Evolutionary conservation across 345 rosid species (phyloP).

Genomic region (Aquilaria yunnanensis): DNA sequence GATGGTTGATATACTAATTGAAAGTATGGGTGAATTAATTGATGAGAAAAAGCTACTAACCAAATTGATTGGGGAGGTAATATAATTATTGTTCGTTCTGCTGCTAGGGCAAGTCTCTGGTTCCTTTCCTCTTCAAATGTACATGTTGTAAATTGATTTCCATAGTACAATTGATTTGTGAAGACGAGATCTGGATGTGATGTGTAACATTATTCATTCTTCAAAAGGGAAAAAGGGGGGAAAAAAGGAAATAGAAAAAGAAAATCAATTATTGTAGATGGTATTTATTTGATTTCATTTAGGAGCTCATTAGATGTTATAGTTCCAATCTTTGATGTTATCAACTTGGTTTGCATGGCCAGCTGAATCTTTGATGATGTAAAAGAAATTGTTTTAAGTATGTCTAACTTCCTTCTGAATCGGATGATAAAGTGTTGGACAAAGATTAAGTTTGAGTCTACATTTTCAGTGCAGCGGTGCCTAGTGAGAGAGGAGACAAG

Average conservation of each 20-base stretch:
- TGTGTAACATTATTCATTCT: slow-evolving; percentile 69
- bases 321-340: background rate
- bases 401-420: background rate
- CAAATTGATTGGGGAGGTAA: slow-evolving; percentile 30
- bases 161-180: slow-evolving; percentile 40
- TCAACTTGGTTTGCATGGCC: background rate
- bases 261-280: slow-evolving; percentile 8
- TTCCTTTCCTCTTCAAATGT: slow-evolving; percentile 37
- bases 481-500: too few relatives aligned
- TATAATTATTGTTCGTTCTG: slow-evolving; percentile 16
- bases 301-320: background rate
- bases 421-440: too few relatives aligned
- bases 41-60: slow-evolving; percentile 38
- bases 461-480: too few relatives aligned
- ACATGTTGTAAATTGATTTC: slow-evolving; percentile 63
- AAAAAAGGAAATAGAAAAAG: slow-evolving; percentile 9
- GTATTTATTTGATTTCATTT: background rate
- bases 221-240: slow-evolving; percentile 21
- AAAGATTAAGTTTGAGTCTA: too few relatives aligned
- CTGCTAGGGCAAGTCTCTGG: slow-evolving; percentile 24
- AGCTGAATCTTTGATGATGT: background rate
- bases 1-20: slow-evolving; percentile 36
- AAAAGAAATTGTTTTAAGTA: background rate
- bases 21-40: slow-evolving; percentile 15
- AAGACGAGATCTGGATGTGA: slow-evolving; percentile 41